A percentile compares a stretch with the other conserved stretches of the same genome.
Conservation (phyloP, 2,329 filamentous ascomycete species). For the Cercospora sp. region DNA sequence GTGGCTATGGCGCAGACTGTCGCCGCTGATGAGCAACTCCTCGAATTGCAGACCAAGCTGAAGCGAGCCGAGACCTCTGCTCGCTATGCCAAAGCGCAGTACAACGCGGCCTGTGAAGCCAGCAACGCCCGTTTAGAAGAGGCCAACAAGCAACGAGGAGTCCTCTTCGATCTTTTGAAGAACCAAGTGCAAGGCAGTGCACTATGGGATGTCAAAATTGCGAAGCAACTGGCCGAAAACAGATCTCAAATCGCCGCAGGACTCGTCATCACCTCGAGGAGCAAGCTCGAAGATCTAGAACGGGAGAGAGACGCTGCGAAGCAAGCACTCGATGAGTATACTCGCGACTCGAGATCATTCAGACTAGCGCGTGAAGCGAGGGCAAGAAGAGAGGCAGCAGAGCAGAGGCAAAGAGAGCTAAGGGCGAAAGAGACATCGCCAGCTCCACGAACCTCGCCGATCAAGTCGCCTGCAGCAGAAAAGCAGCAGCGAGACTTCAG, state of each 20-base stretch:
- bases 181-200: not conserved
- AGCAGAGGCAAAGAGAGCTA: not conserved
- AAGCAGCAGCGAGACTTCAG: not conserved
- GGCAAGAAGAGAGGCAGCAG: not conserved
- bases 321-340: constrained; percentile 3
- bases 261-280: constrained; percentile 4
- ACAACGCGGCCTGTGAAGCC: not conserved
- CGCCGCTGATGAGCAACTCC: not conserved
- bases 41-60: not conserved
- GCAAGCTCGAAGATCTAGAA: constrained; percentile 3
- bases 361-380: not conserved
- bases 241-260: constrained; percentile 4
- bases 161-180: not conserved
- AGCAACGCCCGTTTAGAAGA: not conserved
- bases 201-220: constrained; percentile 2
- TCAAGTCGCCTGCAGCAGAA: not conserved
- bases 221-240: constrained; percentile 11
- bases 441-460: not conserved
- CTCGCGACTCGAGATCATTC: not conserved
- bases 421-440: not conserved
- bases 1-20: not conserved
- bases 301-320: not conserved
- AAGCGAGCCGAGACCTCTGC: constrained; percentile 1
- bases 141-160: not conserved
- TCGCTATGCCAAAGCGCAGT: constrained; percentile 3